Base-by-base conservation (phyloP, 2,329 filamentous ascomycete species). In the Colletotrichum tropicale region DNA sequence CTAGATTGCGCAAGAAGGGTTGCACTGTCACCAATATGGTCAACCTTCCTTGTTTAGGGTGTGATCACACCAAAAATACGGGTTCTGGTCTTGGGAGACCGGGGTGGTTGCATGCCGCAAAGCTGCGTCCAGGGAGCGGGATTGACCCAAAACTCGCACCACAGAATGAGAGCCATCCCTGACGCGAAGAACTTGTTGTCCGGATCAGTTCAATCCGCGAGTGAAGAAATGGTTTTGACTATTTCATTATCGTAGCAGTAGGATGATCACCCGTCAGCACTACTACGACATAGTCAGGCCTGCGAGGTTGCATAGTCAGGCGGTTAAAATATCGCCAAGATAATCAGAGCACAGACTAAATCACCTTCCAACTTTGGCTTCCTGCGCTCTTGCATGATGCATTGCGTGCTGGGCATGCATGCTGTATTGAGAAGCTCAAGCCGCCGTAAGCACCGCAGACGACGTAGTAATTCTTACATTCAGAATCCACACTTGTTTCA, bases 311-410 rank as follows among this genome's bases (percentile, higher is more conserved):
- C 70, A 72, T 72, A 26, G 52, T 28, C 34, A 24, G 55, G 28
- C 62, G 62, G 70, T 66, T 43, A 28, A 36, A 26, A 58, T 43
- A 15, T 48, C 43, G 61, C 69, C 69, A 67, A 67, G 69, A n/a
- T 24, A 30, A 21, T 24, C 18, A 1, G 30, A 24, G 13, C n/a
- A 32, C 12, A 38, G 21, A 16, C 12, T 8, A 52, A 21, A 52
- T 43, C 28, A 71, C 69, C 69, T 71, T 71, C 69, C 69, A 26
- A 26, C 30, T 71, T 58, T 38, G 61, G 69, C 34, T 21, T 58
- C 12, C 36, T 28, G 24, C 60, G 60, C 30, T 66, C 56, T 26
- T 26, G 16, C 58, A 34, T 43, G 56, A 34, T 18, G 56, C 56
- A 52, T 64, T 61, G 32, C 24, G 52, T 69, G 66, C 66, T 61